Evolutionary conservation across 1,139 yeast species (phyloP), one percentile per base, ranked within the genome.

Genomic region (Tardiomyces blankii): DNA sequence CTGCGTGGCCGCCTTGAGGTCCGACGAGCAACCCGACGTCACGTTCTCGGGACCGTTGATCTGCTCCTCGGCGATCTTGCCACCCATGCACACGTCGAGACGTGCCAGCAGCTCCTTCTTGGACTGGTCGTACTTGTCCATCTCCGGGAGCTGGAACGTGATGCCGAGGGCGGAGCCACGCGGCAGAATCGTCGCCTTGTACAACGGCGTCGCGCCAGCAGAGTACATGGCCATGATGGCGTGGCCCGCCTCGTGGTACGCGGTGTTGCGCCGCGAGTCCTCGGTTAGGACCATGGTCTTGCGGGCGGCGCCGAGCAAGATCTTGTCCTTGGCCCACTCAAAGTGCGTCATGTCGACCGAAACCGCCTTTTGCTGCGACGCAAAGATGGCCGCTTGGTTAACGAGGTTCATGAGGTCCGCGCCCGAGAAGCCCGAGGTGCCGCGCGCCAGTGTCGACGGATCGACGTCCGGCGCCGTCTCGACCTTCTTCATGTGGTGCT

Each of bases 271-370:
- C 64, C 97, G 78, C 0, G 95, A 78, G 55, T 91, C 96, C 64
- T 91, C 96, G 23, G 98, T 89, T 67, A 91, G 77, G 44, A 91
- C 96, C 97, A 89, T 89, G 44, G 95, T 86, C 67, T 86, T 86
- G 64, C 94, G 83, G 53, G 95, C 99, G 33, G 97, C 98, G 45
- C 99, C 99, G 84, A 93, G 80, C 59, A 93, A 71, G 49, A 93
- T 91, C 68, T 91, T 91, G 65, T 91, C 99, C 65, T 93, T 93
- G 42, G 99, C 98, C 98, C 98, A 93, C 66, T 91, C 99, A 54
- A 91, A 81, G 66, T 93, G 97, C 42, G 67, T 63, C 95, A 87
- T 86, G 60, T 82, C 87, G 33, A 91, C 98, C 12, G 91, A 75
- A 30, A 88, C 77, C 0, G 97, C 97, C 56, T 86, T 83, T 59